Percentiles rank a stretch among this genome's conserved stretches.
These are phyloP conservation scores for Teunomyces pallodes DNA, from an alignment of 805 yeast genomes.

Conservation along the genomic window DNA sequence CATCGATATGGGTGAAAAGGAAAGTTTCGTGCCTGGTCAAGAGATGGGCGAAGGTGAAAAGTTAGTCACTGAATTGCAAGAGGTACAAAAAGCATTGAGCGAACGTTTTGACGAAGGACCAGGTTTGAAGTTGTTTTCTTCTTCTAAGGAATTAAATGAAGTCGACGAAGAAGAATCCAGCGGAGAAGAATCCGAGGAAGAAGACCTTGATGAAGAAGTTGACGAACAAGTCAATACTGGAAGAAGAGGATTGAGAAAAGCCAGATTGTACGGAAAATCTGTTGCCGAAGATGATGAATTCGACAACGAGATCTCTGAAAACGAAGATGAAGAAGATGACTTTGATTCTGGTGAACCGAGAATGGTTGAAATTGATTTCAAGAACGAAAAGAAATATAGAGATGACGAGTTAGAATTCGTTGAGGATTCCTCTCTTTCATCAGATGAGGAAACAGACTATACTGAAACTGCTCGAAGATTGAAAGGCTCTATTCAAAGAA, in stretches of 20 bases:
- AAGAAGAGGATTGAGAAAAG: slow-evolving; percentile 58
- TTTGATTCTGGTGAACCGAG: slow-evolving; percentile 36
- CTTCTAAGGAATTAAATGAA: slow-evolving; percentile 47
- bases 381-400: slow-evolving; percentile 27
- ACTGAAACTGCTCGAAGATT: slow-evolving; percentile 58
- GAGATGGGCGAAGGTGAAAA: slow-evolving; percentile 84
- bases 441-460: slow-evolving; percentile 42
- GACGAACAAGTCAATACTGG: slow-evolving; percentile 49
- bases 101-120: slow-evolving; percentile 60
- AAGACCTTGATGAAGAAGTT: slow-evolving; percentile 20
- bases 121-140: slow-evolving; percentile 73
- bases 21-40: slow-evolving; percentile 54
- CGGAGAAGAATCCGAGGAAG: slow-evolving; percentile 30
- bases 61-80: slow-evolving; percentile 78
- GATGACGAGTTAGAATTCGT: slow-evolving; percentile 41
- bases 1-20: slow-evolving; percentile 68
- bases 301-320: slow-evolving; percentile 40
- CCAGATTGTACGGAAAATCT: slow-evolving; percentile 54
- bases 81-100: slow-evolving; percentile 56
- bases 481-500: slow-evolving; percentile 49
- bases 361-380: slow-evolving; percentile 49
- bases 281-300: slow-evolving; percentile 47
- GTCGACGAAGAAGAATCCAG: slow-evolving; percentile 41
- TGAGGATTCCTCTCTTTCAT: slow-evolving; percentile 46
- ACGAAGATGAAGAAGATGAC: slow-evolving; percentile 39